Evolutionary conservation across 108 stramenopile species (phyloP).

Genomic region (Bacterosira constricta): DNA sequence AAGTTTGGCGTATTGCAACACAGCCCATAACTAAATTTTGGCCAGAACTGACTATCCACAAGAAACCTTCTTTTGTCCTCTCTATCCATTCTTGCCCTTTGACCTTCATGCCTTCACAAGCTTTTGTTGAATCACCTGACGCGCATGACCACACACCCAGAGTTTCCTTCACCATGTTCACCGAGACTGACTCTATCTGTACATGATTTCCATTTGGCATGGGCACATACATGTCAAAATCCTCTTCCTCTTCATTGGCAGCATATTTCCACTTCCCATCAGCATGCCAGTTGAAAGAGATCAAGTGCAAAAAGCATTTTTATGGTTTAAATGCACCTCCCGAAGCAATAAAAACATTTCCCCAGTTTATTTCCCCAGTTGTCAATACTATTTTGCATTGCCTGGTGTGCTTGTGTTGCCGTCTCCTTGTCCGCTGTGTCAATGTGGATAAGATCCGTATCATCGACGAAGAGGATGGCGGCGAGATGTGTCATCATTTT

Average conservation of each 20-base stretch:
- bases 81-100: not conserved
- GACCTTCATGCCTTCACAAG: no score
- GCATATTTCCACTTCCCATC: not conserved
- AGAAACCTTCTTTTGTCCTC: not conserved
- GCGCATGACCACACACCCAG: no score
- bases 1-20: no score
- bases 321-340: not conserved
- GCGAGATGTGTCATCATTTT: no score
- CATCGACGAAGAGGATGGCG: no score
- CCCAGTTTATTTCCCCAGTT: conserved; percentile 6
- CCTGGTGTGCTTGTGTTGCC: no score
- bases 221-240: not conserved
- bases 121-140: no score
- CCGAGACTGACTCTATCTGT: no score
- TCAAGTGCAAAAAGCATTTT: not conserved
- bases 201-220: not conserved
- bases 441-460: no score
- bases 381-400: not conserved
- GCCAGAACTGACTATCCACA: not conserved
- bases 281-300: not conserved
- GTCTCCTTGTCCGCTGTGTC: no score
- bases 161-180: no score
- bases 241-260: not conserved
- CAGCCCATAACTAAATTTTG: no score
- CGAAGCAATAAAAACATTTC: not conserved